Evolutionary conservation across 768 basidiomycete species (phyloP).

Genomic region (Suillus placidus): DNA sequence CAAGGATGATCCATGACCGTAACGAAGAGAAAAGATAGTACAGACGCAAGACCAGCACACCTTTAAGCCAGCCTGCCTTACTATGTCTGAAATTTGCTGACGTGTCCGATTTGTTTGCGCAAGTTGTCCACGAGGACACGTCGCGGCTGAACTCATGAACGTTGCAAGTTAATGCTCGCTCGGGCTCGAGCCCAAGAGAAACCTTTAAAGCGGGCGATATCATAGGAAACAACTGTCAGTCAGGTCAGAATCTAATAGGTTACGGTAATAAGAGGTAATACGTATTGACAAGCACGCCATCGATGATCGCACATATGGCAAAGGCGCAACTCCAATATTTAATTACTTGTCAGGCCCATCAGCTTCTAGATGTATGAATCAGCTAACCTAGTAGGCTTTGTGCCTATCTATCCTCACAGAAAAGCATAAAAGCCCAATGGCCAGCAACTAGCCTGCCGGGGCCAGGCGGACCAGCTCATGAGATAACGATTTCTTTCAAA

Average conservation of each 20-base stretch:
- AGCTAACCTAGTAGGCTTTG: too few species aligned
- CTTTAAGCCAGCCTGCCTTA: not conserved
- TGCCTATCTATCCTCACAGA: not conserved
- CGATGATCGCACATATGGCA: not conserved
- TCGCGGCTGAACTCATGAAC: not conserved
- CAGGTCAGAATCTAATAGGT: too few species aligned
- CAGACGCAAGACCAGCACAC: conserved; percentile 6
- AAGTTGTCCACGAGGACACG: conserved; percentile 10
- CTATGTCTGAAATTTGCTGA: conserved; percentile 12
- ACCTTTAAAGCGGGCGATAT: not conserved
- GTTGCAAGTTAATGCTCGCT: not conserved
- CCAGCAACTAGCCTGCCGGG: too few species aligned
- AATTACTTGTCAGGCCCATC: not conserved
- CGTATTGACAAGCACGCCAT: conserved; percentile 4
- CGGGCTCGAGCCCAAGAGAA: not conserved
- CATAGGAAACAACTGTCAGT: not conserved
- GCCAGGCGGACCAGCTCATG: not conserved
- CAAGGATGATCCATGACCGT: conserved; percentile 72
- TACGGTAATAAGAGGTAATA: not conserved
- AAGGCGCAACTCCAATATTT: not conserved
- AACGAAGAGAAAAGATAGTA: conserved; percentile 19
- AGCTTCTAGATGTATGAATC: not conserved
- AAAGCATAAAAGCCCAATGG: not conserved
- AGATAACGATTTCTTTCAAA: conserved; percentile 1
- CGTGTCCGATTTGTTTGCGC: conserved; percentile 20